These are phyloP conservation scores for Linum lewisii DNA, from an alignment of 345 rosid genomes.

Conservation along the genomic window DNA sequence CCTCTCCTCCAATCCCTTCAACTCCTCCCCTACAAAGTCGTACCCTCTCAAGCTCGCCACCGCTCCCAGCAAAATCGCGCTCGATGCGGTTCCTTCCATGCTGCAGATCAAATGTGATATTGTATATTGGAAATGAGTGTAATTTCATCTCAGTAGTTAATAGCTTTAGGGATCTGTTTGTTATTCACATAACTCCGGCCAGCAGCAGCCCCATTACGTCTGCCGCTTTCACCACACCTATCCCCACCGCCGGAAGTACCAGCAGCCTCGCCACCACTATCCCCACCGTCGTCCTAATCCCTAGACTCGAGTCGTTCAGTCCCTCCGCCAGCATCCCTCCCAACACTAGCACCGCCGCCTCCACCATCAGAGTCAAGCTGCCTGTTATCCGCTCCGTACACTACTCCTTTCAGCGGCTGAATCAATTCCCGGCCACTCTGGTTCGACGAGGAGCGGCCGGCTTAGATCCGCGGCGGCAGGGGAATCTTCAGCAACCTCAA, in stretches of 20 bases:
- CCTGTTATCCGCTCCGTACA: slow-evolving; percentile 19
- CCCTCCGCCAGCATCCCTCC: slow-evolving; percentile 30
- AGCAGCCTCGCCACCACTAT: slow-evolving; percentile 34
- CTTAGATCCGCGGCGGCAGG: slow-evolving; percentile 7
- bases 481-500: slow-evolving; percentile 12
- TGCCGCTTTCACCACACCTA: slow-evolving; percentile 27
- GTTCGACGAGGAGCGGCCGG: slow-evolving; percentile 29
- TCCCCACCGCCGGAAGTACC: slow-evolving; percentile 30
- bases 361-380: slow-evolving; percentile 18
- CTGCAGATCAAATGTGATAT: too few species aligned
- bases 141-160: too few species aligned
- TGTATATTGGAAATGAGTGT: too few species aligned
- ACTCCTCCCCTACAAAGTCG: slow-evolving; percentile 25
- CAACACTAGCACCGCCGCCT: slow-evolving; percentile 19
- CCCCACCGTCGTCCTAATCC: slow-evolving; percentile 31
- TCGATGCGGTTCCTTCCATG: slow-evolving; percentile 28
- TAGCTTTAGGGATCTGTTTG: too few species aligned
- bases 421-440: slow-evolving; percentile 30
- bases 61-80: slow-evolving; percentile 27
- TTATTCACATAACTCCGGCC: too few species aligned
- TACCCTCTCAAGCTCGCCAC: slow-evolving; percentile 26
- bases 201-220: slow-evolving; percentile 22
- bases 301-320: slow-evolving; percentile 26
- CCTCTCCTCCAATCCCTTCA: too few species aligned
- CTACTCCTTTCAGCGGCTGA: slow-evolving; percentile 6